Evolutionary conservation across 371 early-diverging fungal genomes (phyloP), one percentile per base, ranked within the genome.

Genomic region (Rhizopus arrhizus): DNA sequence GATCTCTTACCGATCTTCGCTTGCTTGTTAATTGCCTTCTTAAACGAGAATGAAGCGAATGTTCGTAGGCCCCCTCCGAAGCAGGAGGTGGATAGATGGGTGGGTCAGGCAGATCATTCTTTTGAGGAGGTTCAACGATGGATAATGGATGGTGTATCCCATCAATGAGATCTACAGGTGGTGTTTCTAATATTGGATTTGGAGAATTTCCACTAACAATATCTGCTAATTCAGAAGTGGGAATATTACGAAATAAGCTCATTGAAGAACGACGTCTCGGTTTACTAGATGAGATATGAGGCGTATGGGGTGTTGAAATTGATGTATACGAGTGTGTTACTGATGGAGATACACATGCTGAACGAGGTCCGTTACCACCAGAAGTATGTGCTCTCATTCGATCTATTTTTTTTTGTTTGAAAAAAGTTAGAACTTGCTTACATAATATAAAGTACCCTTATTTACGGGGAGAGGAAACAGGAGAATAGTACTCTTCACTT

Each of bases 181-280:
- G 63, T n/a, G 60, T 59, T 16, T 68, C 63, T 22, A 69, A 10
- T 3, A 69, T 62, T 35, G 72, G 72, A 35, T 72, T 72, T 4
- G 72, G 69, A 7, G 72, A 68, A 43, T 66, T 57, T 4, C 72
- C 69, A 16, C 56, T 72, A 12, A 72, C 66, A 7, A 72, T 72
- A 43, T 65, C 65, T 5, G 69, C 72, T 10, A 72, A 64, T 59
- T 72, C 72, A 43, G 69, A 62, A 45, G 62, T 68, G 34, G 72
- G 72, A 50, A 72, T 72, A 58, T 72, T 62, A 15, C 72, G 62
- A 28, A 72, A 53, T 63, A 72, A 63, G 9, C 57, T 65, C 72
- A 72, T 65, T 13, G 72, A 72, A 1, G 72, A 72, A n/a, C 72
- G 52, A 35, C 72, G 69, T 22, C 59, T 57, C 2, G 65, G 15